Percentiles rank a stretch among this genome's conserved stretches.
phyloP scores from a whole-genome alignment of 129 eudicot species.

The Pittosporum tobira region DNA sequence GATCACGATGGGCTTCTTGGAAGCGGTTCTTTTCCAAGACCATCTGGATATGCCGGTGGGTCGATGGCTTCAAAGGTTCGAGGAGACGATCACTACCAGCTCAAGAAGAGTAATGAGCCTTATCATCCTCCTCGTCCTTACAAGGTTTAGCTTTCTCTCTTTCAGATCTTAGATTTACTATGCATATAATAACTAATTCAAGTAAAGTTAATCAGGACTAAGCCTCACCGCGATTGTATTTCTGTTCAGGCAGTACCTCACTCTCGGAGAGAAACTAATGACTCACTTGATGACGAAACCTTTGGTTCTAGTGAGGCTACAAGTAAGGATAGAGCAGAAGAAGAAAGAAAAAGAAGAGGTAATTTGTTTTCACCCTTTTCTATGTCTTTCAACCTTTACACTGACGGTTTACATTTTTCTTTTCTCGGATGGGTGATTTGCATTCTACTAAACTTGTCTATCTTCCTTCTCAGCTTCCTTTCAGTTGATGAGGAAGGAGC shows the following conservation, averaged over 20 bases:
- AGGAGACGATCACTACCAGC: conserved; percentile 53
- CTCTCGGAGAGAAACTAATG: conserved; percentile 51
- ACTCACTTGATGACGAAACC: conserved; percentile 85
- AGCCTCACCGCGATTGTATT: not conserved
- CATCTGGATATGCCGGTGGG: conserved; percentile 74
- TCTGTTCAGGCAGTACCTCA: conserved; percentile 65
- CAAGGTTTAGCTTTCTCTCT: conserved; percentile 36
- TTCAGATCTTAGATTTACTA: conserved; percentile 2
- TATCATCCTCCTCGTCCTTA: conserved; percentile 99
- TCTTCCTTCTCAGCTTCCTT: conserved; percentile 58
- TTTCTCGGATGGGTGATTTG: conserved; percentile 8
- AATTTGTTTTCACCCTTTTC: not conserved
- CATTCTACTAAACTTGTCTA: conserved; percentile 4
- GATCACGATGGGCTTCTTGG: conserved; percentile 99
- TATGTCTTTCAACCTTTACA: not conserved
- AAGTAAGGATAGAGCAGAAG: conserved; percentile 89
- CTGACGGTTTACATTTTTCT: not conserved
- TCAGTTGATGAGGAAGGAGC: conserved; percentile 94
- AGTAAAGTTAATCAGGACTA: not conserved
- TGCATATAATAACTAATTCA: not conserved
- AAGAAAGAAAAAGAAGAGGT: conserved; percentile 94
- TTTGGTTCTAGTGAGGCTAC: conserved; percentile 77
- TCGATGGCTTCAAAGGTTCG: conserved; percentile 49
- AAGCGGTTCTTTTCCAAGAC: conserved; percentile 95
- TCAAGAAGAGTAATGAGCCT: conserved; percentile 67